A percentile compares a stretch with the other conserved stretches of the same genome.
These are phyloP conservation scores for Peziza echinospora DNA, from an alignment of 495 filamentous ascomycete species.

Conservation along the genomic window DNA sequence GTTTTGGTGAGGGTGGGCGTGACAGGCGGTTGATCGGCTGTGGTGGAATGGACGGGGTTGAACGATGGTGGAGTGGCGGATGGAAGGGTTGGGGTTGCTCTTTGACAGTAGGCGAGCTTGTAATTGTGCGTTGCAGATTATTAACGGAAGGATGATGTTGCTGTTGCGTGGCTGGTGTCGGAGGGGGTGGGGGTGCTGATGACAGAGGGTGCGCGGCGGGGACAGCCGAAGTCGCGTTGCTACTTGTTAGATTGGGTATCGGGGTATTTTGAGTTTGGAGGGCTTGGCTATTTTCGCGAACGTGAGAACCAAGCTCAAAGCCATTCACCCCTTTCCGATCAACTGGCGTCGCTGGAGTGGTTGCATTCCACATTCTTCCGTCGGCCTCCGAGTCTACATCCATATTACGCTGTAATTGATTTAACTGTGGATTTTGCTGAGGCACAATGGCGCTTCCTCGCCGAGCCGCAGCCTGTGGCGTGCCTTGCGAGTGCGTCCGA, in stretches of 20 bases:
- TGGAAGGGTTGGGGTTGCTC: slow-evolving; percentile 10
- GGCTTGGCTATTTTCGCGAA: too few relatives aligned
- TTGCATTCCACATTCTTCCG: not conserved
- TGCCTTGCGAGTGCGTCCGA: not conserved
- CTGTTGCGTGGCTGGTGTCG: not conserved
- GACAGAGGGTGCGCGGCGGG: slow-evolving; percentile 9
- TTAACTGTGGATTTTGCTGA: not conserved
- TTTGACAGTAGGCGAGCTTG: slow-evolving; percentile 9
- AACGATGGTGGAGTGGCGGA: slow-evolving; percentile 4
- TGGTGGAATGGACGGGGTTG: slow-evolving; percentile 7
- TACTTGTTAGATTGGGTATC: not conserved
- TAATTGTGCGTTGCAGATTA: slow-evolving; percentile 6
- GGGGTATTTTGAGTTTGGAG: not conserved
- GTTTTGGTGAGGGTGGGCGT: slow-evolving; percentile 6
- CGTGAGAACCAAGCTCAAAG: not conserved
- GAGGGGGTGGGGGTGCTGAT: not conserved
- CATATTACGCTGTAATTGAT: not conserved
- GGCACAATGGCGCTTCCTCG: not conserved
- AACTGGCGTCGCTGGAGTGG: not conserved
- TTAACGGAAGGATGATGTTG: slow-evolving; percentile 4
- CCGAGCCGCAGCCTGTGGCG: not conserved
- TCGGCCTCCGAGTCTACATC: not conserved
- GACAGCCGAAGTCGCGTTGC: not conserved
- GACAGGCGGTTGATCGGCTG: slow-evolving; percentile 7
- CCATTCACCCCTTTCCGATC: not conserved